Conservation (phyloP, 1,139 yeast species). For the Pichia sp. region DNA sequence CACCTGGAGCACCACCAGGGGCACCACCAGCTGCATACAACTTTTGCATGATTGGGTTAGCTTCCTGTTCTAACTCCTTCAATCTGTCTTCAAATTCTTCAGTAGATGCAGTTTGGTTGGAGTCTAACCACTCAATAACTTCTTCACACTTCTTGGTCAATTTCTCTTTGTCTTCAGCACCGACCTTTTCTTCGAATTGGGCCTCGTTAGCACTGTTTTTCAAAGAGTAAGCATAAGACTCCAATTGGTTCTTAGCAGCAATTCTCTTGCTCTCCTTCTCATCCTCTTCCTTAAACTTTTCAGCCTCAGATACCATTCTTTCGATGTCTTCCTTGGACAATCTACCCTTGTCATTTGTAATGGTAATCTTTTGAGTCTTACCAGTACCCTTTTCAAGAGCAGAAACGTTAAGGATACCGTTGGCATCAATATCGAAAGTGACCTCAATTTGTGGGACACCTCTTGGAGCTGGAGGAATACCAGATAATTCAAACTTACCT, state of each 20-base stretch:
- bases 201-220: constrained; percentile 42
- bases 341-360: constrained; percentile 97
- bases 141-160: constrained; percentile 42
- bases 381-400: constrained; percentile 97
- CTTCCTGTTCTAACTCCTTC: constrained; percentile 60
- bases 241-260: constrained; percentile 57
- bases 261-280: constrained; percentile 78
- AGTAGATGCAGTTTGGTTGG: constrained; percentile 47
- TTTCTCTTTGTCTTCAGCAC: constrained; percentile 41
- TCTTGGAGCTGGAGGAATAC: constrained; percentile 80
- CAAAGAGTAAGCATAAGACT: constrained; percentile 52
- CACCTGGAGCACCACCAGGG: constrained; percentile 39
- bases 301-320: constrained; percentile 63
- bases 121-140: constrained; percentile 47
- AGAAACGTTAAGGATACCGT: constrained; percentile 89
- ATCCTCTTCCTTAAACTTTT: constrained; percentile 61
- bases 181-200: constrained; percentile 49
- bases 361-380: constrained; percentile 88
- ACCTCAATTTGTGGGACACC: constrained; percentile 85
- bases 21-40: constrained; percentile 59
- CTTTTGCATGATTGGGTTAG: constrained; percentile 62
- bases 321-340: constrained; percentile 69
- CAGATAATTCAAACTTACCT: constrained; percentile 92
- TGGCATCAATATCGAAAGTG: constrained; percentile 89
- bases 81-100: constrained; percentile 57